These are phyloP conservation scores for Theobroma cacao DNA, from an alignment of 345 rosid genomes.

Conservation along the genomic window DNA sequence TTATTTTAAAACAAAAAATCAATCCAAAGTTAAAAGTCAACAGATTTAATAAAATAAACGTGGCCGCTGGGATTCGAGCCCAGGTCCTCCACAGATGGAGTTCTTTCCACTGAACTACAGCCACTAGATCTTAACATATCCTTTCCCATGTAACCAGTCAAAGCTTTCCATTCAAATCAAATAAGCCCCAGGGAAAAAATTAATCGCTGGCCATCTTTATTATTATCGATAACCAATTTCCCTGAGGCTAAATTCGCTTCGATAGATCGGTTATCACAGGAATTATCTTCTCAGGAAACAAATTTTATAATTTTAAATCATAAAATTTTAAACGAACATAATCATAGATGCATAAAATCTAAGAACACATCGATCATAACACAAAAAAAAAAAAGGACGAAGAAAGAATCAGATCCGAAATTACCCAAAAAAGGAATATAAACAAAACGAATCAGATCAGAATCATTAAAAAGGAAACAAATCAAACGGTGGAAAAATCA, in stretches of 20 bases:
- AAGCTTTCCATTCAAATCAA: background rate
- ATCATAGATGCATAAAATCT: background rate
- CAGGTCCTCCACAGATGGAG: conserved; percentile 40
- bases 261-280: background rate
- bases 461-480: background rate
- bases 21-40: background rate
- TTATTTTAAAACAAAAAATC: background rate
- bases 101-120: conserved; percentile 28
- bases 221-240: background rate
- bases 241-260: background rate
- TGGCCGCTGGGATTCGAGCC: conserved; percentile 78
- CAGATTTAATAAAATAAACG: background rate
- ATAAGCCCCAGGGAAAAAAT: background rate
- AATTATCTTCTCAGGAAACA: background rate
- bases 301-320: background rate
- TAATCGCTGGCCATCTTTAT: background rate
- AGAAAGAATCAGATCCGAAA: background rate
- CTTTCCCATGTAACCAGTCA: background rate
- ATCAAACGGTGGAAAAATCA: background rate
- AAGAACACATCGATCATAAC: background rate
- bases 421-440: background rate
- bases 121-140: conserved; percentile 1
- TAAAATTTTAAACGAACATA: background rate
- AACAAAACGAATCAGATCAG: background rate
- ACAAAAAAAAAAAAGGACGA: background rate